phyloP scores from a whole-genome alignment of 306 rosid species.

The Pyrus betulifolia region DNA sequence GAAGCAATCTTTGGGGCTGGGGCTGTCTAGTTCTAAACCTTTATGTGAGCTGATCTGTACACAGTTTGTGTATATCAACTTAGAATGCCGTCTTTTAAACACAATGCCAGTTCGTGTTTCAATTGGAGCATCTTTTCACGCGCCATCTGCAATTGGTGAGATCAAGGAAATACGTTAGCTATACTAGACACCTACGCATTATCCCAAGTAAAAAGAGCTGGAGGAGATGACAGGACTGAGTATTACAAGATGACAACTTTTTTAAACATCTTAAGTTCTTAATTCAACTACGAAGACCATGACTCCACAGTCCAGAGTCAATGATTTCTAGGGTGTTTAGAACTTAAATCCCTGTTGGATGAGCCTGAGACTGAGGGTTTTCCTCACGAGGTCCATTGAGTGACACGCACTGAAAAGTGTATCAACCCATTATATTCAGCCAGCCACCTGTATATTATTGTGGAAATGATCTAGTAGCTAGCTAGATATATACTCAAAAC shows the following conservation, averaged over 20 bases:
- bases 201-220: not conserved
- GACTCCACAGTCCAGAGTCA: not conserved
- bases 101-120: constrained; percentile 57
- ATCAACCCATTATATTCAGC: no score
- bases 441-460: not conserved
- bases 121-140: constrained; percentile 68
- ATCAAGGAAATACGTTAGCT: not conserved
- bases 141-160: constrained; percentile 49
- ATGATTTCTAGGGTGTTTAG: not conserved
- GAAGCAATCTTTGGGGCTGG: constrained; percentile 10
- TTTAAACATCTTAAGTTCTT: not conserved
- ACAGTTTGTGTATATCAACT: constrained; percentile 26
- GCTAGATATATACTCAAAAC: not conserved
- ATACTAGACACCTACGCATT: constrained; percentile 4
- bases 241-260: not conserved
- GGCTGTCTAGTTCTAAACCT: constrained; percentile 5
- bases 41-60: constrained; percentile 15
- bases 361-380: not conserved
- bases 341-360: not conserved
- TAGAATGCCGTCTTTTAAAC: constrained; percentile 55
- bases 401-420: constrained; percentile 5
- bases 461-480: not conserved
- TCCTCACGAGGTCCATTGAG: not conserved
- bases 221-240: not conserved
- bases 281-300: not conserved